Base-by-base conservation (phyloP, 768 basidiomycete genomes). In the Tulasnella sp. region DNA sequence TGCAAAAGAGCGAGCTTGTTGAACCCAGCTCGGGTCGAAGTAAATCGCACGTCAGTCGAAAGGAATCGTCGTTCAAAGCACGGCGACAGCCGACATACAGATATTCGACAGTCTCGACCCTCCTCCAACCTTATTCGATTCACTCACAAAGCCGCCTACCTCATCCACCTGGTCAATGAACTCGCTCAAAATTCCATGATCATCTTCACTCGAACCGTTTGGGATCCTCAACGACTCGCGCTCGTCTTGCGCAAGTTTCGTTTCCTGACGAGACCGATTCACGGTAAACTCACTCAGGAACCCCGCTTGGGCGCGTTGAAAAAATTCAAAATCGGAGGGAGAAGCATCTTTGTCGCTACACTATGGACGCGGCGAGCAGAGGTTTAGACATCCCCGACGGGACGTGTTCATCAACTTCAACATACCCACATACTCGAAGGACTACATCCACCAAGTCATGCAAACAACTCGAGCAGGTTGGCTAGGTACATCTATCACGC, bases 321-420 rank as follows among this genome's bases (percentile, higher is more conserved):
- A 75, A 98, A 98, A 86, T 99, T 99, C 86, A 98, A 97, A 86
- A 92, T 92, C 78, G 98, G 98, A 9, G 94, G 93, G 24, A 88
- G 95, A 78, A 94, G 89, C 82, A 90, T 99, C 77, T 86, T 99
- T 9, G 95, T 99, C 10, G 98, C 98, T 24, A 99, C 98, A n/a
- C n/a, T n/a, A n/a, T n/a, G 0, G 98, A 99, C 85, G 91, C 99
- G 78, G 98, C 98, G 38, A n/a, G n/a, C n/a, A n/a, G n/a, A n/a
- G n/a, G n/a, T n/a, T n/a, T n/a, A n/a, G n/a, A n/a, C n/a, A n/a
- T 99, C 80, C 96, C 97, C 16, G 90, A 93, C 36, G 98, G 56
- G 98, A 99, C 84, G 87, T 97, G 48, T 96, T 99, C 79, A 94
- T 99, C 86, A 99, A 99, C 86, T 99, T 95, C 85, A 96, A 98